phyloP scores from a whole-genome alignment of 2,329 filamentous ascomycete genomes.

The Cadophora sp. region DNA sequence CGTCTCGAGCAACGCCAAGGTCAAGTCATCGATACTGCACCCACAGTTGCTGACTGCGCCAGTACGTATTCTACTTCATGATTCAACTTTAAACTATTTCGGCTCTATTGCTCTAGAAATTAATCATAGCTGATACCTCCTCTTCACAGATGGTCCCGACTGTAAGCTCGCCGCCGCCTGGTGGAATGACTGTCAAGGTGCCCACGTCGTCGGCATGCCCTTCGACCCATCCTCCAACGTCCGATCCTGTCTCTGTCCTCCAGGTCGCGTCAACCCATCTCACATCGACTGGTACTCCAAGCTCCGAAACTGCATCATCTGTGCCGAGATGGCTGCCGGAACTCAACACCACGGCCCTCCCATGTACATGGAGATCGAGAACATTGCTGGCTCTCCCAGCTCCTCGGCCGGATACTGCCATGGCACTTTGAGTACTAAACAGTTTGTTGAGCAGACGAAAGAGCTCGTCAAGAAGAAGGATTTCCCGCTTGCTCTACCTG shows the following conservation, averaged over 20 bases:
- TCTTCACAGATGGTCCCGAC: conserved; percentile 2
- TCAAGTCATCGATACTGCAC: conserved; percentile 2
- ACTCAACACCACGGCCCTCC: neutral
- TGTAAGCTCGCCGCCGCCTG: conserved; percentile 4
- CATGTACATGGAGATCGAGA: conserved; percentile 8
- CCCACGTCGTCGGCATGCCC: neutral
- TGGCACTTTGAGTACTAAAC: conserved; percentile 2
- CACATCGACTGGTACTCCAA: conserved; percentile 13
- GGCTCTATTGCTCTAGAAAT: neutral
- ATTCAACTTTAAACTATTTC: too few species aligned
- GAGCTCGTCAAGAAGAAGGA: neutral
- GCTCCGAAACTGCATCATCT: conserved; percentile 9
- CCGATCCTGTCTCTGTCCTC: conserved; percentile 17
- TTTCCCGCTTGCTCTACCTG: conserved; percentile 13
- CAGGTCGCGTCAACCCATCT: conserved; percentile 1
- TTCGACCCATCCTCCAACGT: conserved; percentile 11
- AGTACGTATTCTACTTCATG: neutral
- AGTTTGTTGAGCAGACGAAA: conserved; percentile 6
- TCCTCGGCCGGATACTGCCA: conserved; percentile 5
- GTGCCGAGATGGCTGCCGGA: conserved; percentile 6
- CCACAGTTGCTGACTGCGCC: conserved; percentile 1
- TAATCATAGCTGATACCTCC: neutral
- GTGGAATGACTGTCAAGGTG: conserved; percentile 11
- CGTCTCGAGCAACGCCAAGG: neutral
- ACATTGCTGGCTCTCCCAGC: neutral